These are phyloP conservation scores for Cladosporium austrohemisphaericum DNA, from an alignment of 2,329 filamentous ascomycete genomes.

Conservation along the genomic window DNA sequence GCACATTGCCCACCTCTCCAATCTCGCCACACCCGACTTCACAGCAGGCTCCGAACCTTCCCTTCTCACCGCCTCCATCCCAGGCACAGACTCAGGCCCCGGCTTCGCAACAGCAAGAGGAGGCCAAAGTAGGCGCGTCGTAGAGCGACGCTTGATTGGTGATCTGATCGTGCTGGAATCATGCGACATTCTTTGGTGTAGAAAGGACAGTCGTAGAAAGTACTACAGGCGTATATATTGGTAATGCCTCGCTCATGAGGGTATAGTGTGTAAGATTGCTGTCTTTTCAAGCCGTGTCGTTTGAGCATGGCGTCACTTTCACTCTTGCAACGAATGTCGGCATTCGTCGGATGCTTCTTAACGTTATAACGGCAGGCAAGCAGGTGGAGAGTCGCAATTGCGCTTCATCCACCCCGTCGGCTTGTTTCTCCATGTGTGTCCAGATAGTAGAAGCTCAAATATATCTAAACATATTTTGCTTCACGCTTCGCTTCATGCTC, in stretches of 20 bases:
- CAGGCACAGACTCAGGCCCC: not conserved
- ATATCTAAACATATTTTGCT: slow-evolving; percentile 72
- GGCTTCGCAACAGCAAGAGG: not conserved
- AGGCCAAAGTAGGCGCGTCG: slow-evolving; percentile 3
- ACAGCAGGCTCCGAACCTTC: slow-evolving; percentile 5
- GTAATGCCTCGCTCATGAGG: slow-evolving; percentile 2
- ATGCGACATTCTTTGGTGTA: not conserved
- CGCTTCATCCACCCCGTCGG: no score
- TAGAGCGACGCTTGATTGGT: slow-evolving; percentile 13
- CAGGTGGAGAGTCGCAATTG: no score
- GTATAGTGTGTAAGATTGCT: not conserved
- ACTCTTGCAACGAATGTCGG: no score
- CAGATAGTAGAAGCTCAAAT: slow-evolving; percentile 45
- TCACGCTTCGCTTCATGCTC: slow-evolving; percentile 69
- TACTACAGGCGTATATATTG: not conserved
- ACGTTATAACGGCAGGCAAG: no score
- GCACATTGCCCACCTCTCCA: slow-evolving; percentile 5
- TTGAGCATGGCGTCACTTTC: no score
- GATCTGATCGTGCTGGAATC: no score
- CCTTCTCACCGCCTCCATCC: slow-evolving; percentile 3
- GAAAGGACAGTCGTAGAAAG: not conserved
- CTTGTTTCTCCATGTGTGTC: no score
- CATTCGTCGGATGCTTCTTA: no score
- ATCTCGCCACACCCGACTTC: not conserved
- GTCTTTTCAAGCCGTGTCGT: no score